Percentiles rank a stretch among this genome's conserved stretches.
These are phyloP conservation scores for Vanderwaltozyma yarrowii DNA, from an alignment of 805 yeast genomes.

Conservation along the genomic window DNA sequence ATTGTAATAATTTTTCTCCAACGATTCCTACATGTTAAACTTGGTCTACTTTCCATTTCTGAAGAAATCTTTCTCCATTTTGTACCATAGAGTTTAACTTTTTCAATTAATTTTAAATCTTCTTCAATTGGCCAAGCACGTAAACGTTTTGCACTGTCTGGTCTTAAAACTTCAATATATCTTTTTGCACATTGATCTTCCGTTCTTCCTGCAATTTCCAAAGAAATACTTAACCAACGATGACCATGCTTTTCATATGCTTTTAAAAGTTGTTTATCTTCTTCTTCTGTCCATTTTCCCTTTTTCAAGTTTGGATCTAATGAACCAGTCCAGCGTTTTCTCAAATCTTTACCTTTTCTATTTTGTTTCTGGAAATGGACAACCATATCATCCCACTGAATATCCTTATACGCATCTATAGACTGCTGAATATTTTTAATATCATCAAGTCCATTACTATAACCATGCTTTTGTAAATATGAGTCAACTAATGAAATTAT, in stretches of 20 bases:
- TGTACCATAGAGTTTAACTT: conserved; percentile 67
- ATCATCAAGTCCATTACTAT: conserved; percentile 27
- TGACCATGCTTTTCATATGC: conserved; percentile 67
- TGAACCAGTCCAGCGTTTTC: conserved; percentile 81
- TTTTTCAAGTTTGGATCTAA: conserved; percentile 72
- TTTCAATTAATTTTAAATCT: conserved; percentile 56
- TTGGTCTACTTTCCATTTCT: conserved; percentile 69
- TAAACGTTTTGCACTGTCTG: conserved; percentile 63
- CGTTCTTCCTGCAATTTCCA: conserved; percentile 70
- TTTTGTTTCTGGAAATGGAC: conserved; percentile 34
- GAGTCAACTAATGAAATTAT: conserved; percentile 36
- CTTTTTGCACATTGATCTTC: conserved; percentile 94
- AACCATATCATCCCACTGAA: conserved; percentile 57
- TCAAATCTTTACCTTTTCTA: conserved; percentile 71
- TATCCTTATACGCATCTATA: conserved; percentile 22
- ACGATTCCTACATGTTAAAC: conserved; percentile 81
- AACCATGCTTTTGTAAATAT: conserved; percentile 27
- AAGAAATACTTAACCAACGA: conserved; percentile 76
- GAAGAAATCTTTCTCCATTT: conserved; percentile 77
- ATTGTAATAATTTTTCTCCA: conserved; percentile 82
- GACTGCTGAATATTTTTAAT: conserved; percentile 23
- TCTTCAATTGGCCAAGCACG: conserved; percentile 74
- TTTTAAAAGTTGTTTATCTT: conserved; percentile 54
- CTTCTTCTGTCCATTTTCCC: conserved; percentile 81
- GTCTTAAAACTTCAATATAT: conserved; percentile 80